Percentiles rank a stretch among this genome's conserved stretches.
These are phyloP conservation scores for Glonium stellatum DNA, from an alignment of 495 filamentous ascomycete genomes.

Conservation along the genomic window DNA sequence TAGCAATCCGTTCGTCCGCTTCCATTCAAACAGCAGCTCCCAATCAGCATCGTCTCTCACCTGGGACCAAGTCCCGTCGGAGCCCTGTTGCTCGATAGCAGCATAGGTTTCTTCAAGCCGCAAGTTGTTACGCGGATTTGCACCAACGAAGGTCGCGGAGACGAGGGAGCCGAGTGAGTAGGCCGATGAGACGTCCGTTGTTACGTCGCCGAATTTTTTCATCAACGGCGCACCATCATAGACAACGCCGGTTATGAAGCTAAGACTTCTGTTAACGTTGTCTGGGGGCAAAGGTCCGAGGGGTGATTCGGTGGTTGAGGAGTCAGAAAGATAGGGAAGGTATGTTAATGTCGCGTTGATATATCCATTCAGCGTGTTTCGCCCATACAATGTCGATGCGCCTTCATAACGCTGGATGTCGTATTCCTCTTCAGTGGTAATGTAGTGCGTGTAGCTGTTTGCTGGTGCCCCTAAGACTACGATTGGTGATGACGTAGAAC, in stretches of 20 bases:
- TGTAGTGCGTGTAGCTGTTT: conserved; percentile 96
- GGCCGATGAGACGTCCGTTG: conserved; percentile 47
- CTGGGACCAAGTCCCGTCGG: conserved; percentile 50
- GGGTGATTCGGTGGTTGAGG: conserved; percentile 32
- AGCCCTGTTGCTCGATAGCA: conserved; percentile 61
- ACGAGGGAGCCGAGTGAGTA: conserved; percentile 55
- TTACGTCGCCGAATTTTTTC: conserved; percentile 69
- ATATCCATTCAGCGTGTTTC: conserved; percentile 84
- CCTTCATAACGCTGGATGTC: conserved; percentile 88
- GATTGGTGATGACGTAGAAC: conserved; percentile 44
- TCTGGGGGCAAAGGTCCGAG: conserved; percentile 67
- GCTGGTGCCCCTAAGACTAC: conserved; percentile 90
- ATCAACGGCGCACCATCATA: conserved; percentile 65
- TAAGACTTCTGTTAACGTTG: conserved; percentile 70
- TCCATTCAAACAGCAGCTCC: conserved; percentile 75
- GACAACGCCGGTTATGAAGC: conserved; percentile 75
- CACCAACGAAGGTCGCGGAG: conserved; percentile 68
- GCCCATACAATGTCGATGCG: conserved; percentile 88
- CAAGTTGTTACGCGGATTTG: conserved; percentile 85
- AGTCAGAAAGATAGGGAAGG: conserved; percentile 58
- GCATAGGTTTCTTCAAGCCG: conserved; percentile 72
- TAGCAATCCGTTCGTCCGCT: conserved; percentile 59
- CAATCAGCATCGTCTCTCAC: conserved; percentile 74
- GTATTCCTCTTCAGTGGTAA: conserved; percentile 89
- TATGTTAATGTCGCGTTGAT: conserved; percentile 73